Evolutionary conservation across 1,284 basidiomycete species (phyloP), one percentile per base, ranked within the genome.

Genomic region (Blastosporella zonata): DNA sequence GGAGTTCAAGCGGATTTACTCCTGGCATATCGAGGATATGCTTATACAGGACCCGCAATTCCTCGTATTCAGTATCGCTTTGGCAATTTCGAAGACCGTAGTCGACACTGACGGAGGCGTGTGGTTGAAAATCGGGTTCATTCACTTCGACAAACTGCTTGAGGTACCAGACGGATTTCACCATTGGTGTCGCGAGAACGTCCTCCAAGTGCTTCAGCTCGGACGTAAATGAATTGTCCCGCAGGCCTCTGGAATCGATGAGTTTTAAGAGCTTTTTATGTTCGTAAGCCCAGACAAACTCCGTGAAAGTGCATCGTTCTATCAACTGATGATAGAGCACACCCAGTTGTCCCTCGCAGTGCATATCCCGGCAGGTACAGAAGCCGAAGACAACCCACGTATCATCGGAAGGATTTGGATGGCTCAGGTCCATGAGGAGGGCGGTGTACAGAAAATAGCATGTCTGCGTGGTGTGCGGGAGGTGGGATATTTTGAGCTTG

Each of bases 31-130:
- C 53, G 47, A 70, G 67, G 27, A 68, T 56, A 18, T 47, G 37
- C 43, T 53, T 63, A 56, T 72, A 73, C 6, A 67, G 37, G 2
- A 58, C 57, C 23, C 59, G 63, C 48, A 73, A 53, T 15, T 57
- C 52, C 29, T 53, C 38, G 13, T 43, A 47, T 35, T 71, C 69
- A 6, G 35, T 49, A 10, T 50, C 36, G 15, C 50, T 55, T 31
- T 46, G 46, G 51, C 70, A 71, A 46, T 71, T 70, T 6, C 57
- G 52, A 53, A 69, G 72, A 2, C 73, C 71, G 35, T 72, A 74
- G 49, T 73, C 69, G 7, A 55, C 57, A 1, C 5, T 1, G 3
- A 68, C 53, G 1, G 64, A 34, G 2, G 46, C 55, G 2, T n/a
- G 15, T 7, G 48, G 42, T 8, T 25, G 37, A 34, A 29, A 41